Evolutionary conservation across 331 rosid species (phyloP), one percentile per base, ranked within the genome.

Genomic region (Malus hybrid): DNA sequence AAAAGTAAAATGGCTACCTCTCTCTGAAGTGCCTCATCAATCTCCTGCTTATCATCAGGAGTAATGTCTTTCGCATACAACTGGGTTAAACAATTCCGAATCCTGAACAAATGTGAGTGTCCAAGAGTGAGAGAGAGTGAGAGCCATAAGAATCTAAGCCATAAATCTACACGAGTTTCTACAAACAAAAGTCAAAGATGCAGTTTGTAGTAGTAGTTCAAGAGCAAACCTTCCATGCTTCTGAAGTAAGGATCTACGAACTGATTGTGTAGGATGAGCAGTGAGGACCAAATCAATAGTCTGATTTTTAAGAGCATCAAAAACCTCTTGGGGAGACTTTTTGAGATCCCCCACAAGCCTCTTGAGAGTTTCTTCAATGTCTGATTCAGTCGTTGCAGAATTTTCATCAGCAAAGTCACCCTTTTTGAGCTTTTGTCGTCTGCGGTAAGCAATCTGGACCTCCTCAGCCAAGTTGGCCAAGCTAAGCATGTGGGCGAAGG

Each of bases 381-480:
- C 97, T 6, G 99, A 95, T 79, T 95, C 99, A 3, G 99, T 95
- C 8, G 99, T 83, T 52, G 99, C 99, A 78, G 89, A 89, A 76
- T 70, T 89, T 83, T 95, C 99, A 70, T 95, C 99, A 3, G 73
- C 83, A 28, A 95, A 90, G 77, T 86, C 96, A 4, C 99, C 97
- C 80, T 90, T 92, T 75, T 95, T 95, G 85, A 95, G 75, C 86
- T 95, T 95, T 91, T 87, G 89, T 73, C 96, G 83, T 72, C 97
- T 82, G 32, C 97, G 97, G 46, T 78, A 81, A 67, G 99, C 88
- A 85, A 95, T 95, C 88, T 95, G 97, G 79, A 94, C 97, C 87
- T 94, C 97, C 89, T 94, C 99, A 18, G 99, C 99, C 84, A 94
- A 89, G 90, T 95, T 95, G 74, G 99, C 99, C 82, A 95, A 84